Evolutionary conservation across 2,329 filamentous ascomycete genomes (phyloP).

Genomic region (Fusarium pilosicola): DNA sequence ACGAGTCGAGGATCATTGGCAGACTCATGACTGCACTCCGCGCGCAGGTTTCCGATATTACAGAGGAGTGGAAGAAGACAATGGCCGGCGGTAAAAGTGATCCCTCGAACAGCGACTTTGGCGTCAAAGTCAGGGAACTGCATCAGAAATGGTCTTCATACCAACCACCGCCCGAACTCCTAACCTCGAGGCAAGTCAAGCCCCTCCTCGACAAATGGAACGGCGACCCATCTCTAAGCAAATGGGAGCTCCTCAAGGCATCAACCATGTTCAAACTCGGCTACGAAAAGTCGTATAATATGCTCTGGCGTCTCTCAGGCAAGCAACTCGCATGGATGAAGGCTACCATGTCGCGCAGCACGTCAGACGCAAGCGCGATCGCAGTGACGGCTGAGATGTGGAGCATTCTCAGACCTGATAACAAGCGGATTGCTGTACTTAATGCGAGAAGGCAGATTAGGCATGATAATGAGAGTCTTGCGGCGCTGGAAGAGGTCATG

Average conservation of each 20-base stretch:
- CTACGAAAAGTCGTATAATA: slow-evolving; percentile 40
- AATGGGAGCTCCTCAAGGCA: slow-evolving; percentile 63
- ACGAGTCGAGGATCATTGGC: slow-evolving; percentile 43
- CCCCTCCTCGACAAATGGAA: slow-evolving; percentile 44
- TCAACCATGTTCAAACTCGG: slow-evolving; percentile 58
- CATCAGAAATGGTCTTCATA: slow-evolving; percentile 57
- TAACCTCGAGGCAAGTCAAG: slow-evolving; percentile 40
- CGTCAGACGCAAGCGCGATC: slow-evolving; percentile 33
- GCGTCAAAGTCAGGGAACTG: slow-evolving; percentile 47
- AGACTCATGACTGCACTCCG: slow-evolving; percentile 49
- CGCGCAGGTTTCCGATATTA: slow-evolving; percentile 47
- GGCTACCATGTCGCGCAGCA: slow-evolving; percentile 40
- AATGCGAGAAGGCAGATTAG: slow-evolving; percentile 28
- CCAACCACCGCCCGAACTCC: slow-evolving; percentile 45
- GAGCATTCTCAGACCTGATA: slow-evolving; percentile 51
- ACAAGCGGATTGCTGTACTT: slow-evolving; percentile 40
- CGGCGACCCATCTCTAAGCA: slow-evolving; percentile 44
- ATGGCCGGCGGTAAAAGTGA: neutral
- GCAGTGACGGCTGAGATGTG: slow-evolving; percentile 52
- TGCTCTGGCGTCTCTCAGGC: slow-evolving; percentile 61
- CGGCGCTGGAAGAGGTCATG: slow-evolving; percentile 42
- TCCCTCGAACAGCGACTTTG: slow-evolving; percentile 46
- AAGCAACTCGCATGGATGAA: slow-evolving; percentile 62
- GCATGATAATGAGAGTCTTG: slow-evolving; percentile 37
- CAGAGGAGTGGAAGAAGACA: slow-evolving; percentile 49